These are phyloP conservation scores for Phaffia australis DNA, from an alignment of 768 basidiomycete genomes.

Conservation along the genomic window DNA sequence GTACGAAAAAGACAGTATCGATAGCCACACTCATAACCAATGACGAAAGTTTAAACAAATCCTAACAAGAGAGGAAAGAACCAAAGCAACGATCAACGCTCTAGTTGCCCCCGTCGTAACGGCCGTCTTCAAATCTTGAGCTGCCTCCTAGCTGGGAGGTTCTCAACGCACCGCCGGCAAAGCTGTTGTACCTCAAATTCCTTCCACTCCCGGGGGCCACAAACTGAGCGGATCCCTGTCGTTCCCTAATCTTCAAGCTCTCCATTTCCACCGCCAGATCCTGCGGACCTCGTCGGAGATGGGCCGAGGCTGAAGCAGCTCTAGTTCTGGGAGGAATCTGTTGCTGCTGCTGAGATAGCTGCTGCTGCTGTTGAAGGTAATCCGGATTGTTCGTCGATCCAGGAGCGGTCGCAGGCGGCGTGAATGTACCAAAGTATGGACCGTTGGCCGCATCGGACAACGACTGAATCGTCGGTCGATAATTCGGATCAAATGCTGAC, in stretches of 20 bases:
- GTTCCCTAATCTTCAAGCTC: slow-evolving; percentile 4
- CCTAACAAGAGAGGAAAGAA: no score
- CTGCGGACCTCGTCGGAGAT: slow-evolving; percentile 6
- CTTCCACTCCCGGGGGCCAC: no score
- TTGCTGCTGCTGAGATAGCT: slow-evolving; percentile 12
- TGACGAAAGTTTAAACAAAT: no score
- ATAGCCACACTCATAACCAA: no score
- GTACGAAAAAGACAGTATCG: no score
- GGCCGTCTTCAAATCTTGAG: no score
- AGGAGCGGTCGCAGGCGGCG: slow-evolving; percentile 20
- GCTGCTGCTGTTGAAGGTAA: slow-evolving; percentile 21
- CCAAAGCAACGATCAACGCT: no score
- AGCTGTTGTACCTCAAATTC: no score
- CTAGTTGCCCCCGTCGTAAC: no score
- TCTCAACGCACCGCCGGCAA: no score
- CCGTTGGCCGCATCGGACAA: slow-evolving; percentile 13
- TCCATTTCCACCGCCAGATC: slow-evolving; percentile 21
- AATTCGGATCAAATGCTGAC: slow-evolving; percentile 22
- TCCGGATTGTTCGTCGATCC: slow-evolving; percentile 5
- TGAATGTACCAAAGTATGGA: slow-evolving; percentile 18
- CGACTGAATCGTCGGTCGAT: slow-evolving; percentile 18
- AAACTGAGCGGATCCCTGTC: no score
- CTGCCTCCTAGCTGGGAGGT: no score
- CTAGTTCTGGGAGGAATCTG: slow-evolving; percentile 6
- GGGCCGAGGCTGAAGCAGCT: slow-evolving; percentile 23